Conservation (phyloP, 108 stramenopile species). For the Stephanodiscus triporus region DNA sequence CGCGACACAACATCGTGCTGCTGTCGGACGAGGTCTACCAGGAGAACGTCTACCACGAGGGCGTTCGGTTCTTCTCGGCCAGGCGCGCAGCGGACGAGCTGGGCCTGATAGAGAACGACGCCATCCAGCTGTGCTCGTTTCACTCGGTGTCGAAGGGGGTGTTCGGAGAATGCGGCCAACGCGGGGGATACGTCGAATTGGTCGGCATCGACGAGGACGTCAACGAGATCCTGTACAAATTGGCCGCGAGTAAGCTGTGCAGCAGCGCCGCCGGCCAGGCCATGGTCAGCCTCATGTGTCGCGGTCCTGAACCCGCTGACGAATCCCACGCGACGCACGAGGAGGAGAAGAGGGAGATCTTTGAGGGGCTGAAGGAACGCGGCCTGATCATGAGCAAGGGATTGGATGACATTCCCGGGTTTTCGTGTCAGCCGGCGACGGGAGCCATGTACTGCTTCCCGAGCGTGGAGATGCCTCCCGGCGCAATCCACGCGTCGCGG, state of each 20-base stretch:
- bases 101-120: constrained; percentile 66
- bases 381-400: constrained; percentile 79
- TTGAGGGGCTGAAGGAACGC: constrained; percentile 72
- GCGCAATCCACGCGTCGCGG: constrained; percentile 79
- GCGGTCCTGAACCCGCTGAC: constrained; percentile 76
- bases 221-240: constrained; percentile 90
- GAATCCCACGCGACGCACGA: constrained; percentile 68
- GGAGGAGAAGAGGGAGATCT: constrained; percentile 68
- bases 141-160: constrained; percentile 95
- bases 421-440: constrained; percentile 89
- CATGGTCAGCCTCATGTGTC: constrained; percentile 93
- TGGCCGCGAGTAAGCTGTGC: constrained; percentile 88
- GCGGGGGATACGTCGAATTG: constrained; percentile 96
- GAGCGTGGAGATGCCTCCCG: constrained; percentile 74
- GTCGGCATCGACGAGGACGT: constrained; percentile 82
- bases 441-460: constrained; percentile 99
- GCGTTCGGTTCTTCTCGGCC: constrained; percentile 75
- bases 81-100: constrained; percentile 80
- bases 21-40: constrained; percentile 98
- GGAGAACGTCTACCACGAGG: constrained; percentile 87
- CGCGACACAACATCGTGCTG: constrained; percentile 83
- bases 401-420: constrained; percentile 89
- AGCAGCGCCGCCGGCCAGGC: constrained; percentile 89
- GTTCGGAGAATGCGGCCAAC: constrained; percentile 96
- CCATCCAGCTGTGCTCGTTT: constrained; percentile 91